Evolutionary conservation across 192 early-diverging fungal genomes (phyloP).

Genomic region (Coemansia sp.): DNA sequence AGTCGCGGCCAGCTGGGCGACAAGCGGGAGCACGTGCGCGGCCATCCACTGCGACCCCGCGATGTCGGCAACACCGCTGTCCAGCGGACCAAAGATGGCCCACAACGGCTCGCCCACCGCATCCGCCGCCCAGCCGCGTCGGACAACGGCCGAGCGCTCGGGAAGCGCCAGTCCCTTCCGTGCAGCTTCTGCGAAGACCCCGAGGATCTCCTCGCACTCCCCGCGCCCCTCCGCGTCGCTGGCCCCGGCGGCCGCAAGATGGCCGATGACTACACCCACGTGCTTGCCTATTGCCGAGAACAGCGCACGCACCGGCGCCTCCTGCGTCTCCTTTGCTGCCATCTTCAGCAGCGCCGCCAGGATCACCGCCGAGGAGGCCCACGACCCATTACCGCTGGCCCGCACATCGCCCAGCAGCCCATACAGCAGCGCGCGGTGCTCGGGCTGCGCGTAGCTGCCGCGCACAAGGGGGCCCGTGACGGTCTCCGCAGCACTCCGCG

Average conservation of each 20-base stretch:
- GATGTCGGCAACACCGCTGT: not conserved
- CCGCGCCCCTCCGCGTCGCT: conserved; percentile 5
- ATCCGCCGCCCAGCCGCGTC: conserved; percentile 66
- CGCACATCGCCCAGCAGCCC: conserved; percentile 52
- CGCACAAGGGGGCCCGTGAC: conserved; percentile 47
- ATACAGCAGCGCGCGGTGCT: conserved; percentile 71
- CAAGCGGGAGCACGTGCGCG: conserved; percentile 38
- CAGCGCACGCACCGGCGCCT: conserved; percentile 61
- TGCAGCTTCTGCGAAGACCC: conserved; percentile 46
- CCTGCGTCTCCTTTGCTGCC: conserved; percentile 76
- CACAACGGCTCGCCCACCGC: conserved; percentile 62
- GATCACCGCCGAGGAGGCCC: conserved; percentile 50
- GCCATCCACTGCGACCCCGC: conserved; percentile 13
- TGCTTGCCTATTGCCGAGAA: conserved; percentile 66
- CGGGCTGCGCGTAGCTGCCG: conserved; percentile 62
- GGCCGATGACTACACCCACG: conserved; percentile 48
- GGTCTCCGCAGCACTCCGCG: conserved; percentile 15
- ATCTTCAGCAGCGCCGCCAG: conserved; percentile 68
- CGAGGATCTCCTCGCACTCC: conserved; percentile 44
- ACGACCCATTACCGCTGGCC: conserved; percentile 18
- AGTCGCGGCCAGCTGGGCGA: conserved; percentile 53
- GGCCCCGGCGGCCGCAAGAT: conserved; percentile 4
- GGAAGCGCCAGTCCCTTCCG: conserved; percentile 59
- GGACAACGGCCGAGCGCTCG: conserved; percentile 60
- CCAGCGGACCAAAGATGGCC: conserved; percentile 5